Percentiles rank a stretch among this genome's conserved stretches.
Evolutionary conservation across 129 eudicot genomes (phyloP).

Genomic region (Smallanthus sonchifolius): DNA sequence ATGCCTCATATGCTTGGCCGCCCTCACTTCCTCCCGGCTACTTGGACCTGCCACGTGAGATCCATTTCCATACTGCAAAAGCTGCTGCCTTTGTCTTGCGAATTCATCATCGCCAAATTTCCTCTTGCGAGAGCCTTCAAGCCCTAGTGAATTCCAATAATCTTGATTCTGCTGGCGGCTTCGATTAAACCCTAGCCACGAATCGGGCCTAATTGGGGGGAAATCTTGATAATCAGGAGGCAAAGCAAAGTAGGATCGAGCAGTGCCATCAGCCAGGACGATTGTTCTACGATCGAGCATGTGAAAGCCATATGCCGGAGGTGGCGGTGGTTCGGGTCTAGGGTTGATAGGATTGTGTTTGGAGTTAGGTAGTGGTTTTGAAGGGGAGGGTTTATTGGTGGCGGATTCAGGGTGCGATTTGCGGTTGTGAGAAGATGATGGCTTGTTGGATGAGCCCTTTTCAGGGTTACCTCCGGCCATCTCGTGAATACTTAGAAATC

Average conservation of each 20-base stretch:
- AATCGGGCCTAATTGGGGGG: conserved; percentile 20
- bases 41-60: conserved; percentile 39
- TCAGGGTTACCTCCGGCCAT: conserved; percentile 70
- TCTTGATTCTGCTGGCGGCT: conserved; percentile 41
- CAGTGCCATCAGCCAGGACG: conserved; percentile 68
- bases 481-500: not conserved
- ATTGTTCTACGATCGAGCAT: conserved; percentile 91
- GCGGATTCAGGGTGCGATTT: conserved; percentile 57
- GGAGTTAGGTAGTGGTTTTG: conserved; percentile 15
- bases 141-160: conserved; percentile 37
- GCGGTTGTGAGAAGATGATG: conserved; percentile 55
- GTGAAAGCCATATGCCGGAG: conserved; percentile 84
- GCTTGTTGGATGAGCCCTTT: conserved; percentile 35
- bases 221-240: conserved; percentile 86
- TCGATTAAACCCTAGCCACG: conserved; percentile 45
- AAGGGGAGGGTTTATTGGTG: conserved; percentile 21
- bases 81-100: conserved; percentile 77
- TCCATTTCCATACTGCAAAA: conserved; percentile 72
- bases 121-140: conserved; percentile 48
- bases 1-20: conserved; percentile 41
- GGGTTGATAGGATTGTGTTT: conserved; percentile 30
- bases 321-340: conserved; percentile 35
- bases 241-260: conserved; percentile 80
- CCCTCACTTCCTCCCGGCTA: conserved; percentile 39
- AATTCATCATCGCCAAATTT: conserved; percentile 65